Conservation (phyloP, 306 rosid genomes). For the Rosa rugosa region DNA sequence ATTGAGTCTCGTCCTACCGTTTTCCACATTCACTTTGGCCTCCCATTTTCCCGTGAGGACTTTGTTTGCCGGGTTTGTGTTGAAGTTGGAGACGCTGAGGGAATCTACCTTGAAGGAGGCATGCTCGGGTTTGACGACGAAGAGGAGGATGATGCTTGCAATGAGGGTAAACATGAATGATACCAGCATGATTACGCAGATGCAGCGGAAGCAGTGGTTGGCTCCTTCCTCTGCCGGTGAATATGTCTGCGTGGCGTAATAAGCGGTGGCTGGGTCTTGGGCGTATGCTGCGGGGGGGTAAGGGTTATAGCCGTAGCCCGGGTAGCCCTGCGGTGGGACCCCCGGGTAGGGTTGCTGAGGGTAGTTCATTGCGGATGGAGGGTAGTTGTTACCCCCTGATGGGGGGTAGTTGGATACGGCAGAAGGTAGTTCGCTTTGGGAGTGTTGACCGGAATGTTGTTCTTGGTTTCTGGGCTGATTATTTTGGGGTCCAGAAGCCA, state of each 20-base stretch:
- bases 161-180: background rate
- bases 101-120: slow-evolving; percentile 34
- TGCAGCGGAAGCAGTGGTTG: slow-evolving; percentile 34
- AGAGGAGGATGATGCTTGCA: slow-evolving; percentile 14
- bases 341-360: slow-evolving; percentile 15
- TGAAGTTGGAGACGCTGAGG: slow-evolving; percentile 38
- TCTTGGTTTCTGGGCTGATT: slow-evolving; percentile 5
- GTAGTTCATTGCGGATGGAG: slow-evolving; percentile 27
- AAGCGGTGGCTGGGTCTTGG: background rate
- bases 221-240: slow-evolving; percentile 1
- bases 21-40: background rate
- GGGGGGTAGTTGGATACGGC: background rate
- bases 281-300: slow-evolving; percentile 4
- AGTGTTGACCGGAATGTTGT: background rate
- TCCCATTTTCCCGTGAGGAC: slow-evolving; percentile 40
- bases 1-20: background rate
- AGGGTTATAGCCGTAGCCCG: background rate
- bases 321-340: background rate
- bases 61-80: slow-evolving; percentile 12
- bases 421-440: background rate
- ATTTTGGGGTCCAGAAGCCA: slow-evolving; percentile 24
- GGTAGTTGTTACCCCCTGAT: slow-evolving; percentile 14
- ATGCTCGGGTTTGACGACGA: slow-evolving; percentile 30
- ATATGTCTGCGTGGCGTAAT: slow-evolving; percentile 1
- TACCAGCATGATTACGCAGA: slow-evolving; percentile 4